These are phyloP conservation scores for Blastobotrys serpentis DNA, from an alignment of 1,139 yeast species.

Conservation along the genomic window DNA sequence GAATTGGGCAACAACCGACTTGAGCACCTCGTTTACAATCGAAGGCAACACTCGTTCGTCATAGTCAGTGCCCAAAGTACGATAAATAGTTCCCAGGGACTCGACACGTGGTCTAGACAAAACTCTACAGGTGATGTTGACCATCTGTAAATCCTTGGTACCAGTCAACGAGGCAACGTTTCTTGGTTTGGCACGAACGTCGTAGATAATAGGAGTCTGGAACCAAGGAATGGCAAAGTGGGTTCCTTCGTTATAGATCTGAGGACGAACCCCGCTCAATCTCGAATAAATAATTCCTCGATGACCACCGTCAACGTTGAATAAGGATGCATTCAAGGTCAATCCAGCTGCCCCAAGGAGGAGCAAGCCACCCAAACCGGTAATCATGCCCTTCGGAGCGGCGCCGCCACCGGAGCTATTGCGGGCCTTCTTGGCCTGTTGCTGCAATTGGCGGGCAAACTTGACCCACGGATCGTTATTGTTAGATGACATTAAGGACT, in stretches of 20 bases:
- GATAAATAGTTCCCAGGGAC: constrained; percentile 77
- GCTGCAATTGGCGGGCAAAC: constrained; percentile 62
- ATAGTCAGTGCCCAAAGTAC: constrained; percentile 90
- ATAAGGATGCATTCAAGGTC: constrained; percentile 70
- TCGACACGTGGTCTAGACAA: constrained; percentile 81
- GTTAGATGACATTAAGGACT: constrained; percentile 22
- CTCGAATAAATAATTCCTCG: constrained; percentile 94
- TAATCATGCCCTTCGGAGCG: constrained; percentile 46
- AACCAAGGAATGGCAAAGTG: constrained; percentile 94
- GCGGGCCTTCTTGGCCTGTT: constrained; percentile 57
- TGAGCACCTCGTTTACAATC: constrained; percentile 93
- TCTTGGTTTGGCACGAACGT: constrained; percentile 96
- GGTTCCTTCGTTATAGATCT: constrained; percentile 89
- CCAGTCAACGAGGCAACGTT: constrained; percentile 97
- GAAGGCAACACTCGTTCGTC: constrained; percentile 97
- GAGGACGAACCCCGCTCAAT: constrained; percentile 79
- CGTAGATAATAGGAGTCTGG: constrained; percentile 89
- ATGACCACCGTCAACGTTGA: constrained; percentile 99
- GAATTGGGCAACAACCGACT: constrained; percentile 96
- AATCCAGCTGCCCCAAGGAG: constrained; percentile 71
- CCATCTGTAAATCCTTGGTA: constrained; percentile 98
- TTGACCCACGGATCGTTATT: constrained; percentile 51
- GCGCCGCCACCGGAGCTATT: constrained; percentile 43
- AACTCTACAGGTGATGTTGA: constrained; percentile 95
- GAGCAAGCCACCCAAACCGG: constrained; percentile 78